phyloP scores from a whole-genome alignment of 2,329 filamentous ascomycete species.

The Raffaelea arxii region DNA sequence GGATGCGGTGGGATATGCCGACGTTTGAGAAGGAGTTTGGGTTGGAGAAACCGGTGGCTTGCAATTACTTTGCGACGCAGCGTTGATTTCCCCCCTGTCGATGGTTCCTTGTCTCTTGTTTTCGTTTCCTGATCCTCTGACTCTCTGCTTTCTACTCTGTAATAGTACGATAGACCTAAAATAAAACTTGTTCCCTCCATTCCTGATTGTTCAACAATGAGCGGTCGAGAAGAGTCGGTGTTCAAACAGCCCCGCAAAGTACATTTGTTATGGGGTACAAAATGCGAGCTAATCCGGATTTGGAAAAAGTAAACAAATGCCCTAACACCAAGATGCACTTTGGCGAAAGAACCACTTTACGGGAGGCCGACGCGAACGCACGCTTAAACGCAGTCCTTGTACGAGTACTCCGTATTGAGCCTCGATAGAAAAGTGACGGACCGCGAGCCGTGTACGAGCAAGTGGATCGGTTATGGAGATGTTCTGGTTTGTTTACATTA shows the following conservation, averaged over 20 bases:
- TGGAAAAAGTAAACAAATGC: conserved; percentile 11
- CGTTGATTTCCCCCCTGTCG: neutral
- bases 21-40: conserved; percentile 22
- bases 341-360: neutral
- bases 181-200: too few relatives aligned
- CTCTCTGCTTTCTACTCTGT: neutral
- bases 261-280: neutral
- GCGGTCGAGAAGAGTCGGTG: too few relatives aligned
- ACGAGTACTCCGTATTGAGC: too few relatives aligned
- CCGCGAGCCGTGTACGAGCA: neutral
- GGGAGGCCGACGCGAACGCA: neutral
- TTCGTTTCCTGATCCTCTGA: neutral
- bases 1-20: conserved; percentile 34
- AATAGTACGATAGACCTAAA: too few relatives aligned
- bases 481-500: neutral
- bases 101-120: neutral
- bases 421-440: too few relatives aligned
- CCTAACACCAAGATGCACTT: neutral
- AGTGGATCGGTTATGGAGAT: neutral
- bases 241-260: neutral
- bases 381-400: too few relatives aligned
- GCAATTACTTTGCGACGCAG: conserved; percentile 14
- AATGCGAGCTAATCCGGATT: conserved; percentile 5
- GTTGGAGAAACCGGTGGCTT: conserved; percentile 14
- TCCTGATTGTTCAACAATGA: neutral